Conservation (phyloP, 129 eudicot species). For the Mikania micrantha region DNA sequence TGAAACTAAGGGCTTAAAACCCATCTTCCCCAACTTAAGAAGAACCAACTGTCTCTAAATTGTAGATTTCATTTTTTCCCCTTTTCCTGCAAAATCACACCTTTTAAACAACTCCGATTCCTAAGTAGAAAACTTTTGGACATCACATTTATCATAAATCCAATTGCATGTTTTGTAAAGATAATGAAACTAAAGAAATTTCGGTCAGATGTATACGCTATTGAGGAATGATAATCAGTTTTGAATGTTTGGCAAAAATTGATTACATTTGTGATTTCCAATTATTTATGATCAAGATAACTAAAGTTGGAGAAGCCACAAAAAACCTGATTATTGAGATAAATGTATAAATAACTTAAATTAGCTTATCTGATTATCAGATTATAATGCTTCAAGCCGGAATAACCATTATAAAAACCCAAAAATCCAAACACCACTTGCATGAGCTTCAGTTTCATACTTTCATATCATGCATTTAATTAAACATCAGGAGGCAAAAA, state of each 20-base stretch:
- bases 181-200: not conserved
- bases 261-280: not conserved
- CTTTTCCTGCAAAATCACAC: constrained; percentile 25
- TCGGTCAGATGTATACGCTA: not conserved
- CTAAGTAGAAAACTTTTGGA: not conserved
- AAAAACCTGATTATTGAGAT: not conserved
- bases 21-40: constrained; percentile 39
- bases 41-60: constrained; percentile 7
- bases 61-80: constrained; percentile 5
- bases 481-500: not conserved
- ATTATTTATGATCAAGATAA: not conserved
- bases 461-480: not conserved
- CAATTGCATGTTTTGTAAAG: not conserved
- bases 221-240: not conserved
- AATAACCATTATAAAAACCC: not conserved
- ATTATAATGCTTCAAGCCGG: not conserved
- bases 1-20: constrained; percentile 49
- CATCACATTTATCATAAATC: not conserved
- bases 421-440: not conserved
- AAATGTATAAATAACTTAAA: not conserved
- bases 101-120: not conserved
- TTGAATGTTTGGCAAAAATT: not conserved
- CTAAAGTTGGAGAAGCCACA: not conserved
- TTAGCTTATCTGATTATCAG: not conserved
- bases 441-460: constrained; percentile 3